Evolutionary conservation across 495 filamentous ascomycete genomes (phyloP), one percentile per base, ranked within the genome.

Genomic region (Aspergillus diversus): DNA sequence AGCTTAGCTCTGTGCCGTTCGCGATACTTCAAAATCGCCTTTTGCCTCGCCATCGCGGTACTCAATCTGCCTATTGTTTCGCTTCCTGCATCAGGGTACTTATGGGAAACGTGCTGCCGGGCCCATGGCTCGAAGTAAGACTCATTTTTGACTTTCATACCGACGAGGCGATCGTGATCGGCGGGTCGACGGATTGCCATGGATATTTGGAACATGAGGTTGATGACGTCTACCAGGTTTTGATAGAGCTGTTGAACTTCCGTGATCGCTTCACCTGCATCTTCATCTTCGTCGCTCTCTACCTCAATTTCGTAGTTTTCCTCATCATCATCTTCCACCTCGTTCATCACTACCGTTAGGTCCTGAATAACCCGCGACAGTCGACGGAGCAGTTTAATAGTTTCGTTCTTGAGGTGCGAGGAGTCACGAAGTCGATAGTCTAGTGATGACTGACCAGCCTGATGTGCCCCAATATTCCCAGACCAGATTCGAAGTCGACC

Each of bases 401-500:
- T 73, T 33, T 81, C 73, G 13, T 54, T 54, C 13, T 63, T 68
- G 33, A 84, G 66, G 53, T 82, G 75, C 0, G 78, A 77, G 0
- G 80, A 76, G 57, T 83, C 81, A 21, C 77, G 67, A 0, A 83
- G 71, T 5, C 79, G 70, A 55, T 75, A 78, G 33, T 81, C 79
- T 0, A 84, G 70, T 1, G 82, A 83, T 35, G 75, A 79, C 32
- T 69, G 65, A 1, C 71, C 71, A 3, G 48, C 71, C 32, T 71
- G 70, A 60, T 83, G 75, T 13, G 80, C 80, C 1, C 75, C 80
- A 51, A 82, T 78, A 65, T 80, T 82, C 3, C 60, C 72, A 7
- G 72, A 73, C 81, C 81, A 82, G 4, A 81, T 61, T 48, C 77
- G 76, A 61, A 83, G 75, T 37, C 74, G 66, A 0, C 75, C 67